Base-by-base conservation (phyloP, 2,329 filamentous ascomycete species). In the Lasiodiplodia theobromae region DNA sequence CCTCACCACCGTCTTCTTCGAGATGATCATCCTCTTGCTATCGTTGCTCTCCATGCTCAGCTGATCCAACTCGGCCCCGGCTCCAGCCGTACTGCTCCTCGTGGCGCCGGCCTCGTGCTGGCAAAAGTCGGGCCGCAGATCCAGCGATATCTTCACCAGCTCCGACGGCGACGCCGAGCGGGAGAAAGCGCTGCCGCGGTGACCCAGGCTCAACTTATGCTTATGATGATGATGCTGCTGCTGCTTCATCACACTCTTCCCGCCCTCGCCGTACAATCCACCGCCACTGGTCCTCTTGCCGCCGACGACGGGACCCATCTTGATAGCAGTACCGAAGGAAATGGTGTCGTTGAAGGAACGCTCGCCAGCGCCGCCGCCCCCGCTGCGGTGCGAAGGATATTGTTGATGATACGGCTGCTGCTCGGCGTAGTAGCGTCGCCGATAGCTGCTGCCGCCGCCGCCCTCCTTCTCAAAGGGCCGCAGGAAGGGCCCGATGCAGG, bases 401-500 rank as follows among this genome's bases (percentile, higher is more conserved):
- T 57, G 21, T 44, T 67, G 2, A 68, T 66, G 12, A 68, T 64
- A 12, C 69, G 66, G 14, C 70, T 51, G 14, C 70, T 51, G 1
- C 62, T 66, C 12, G 72, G 67, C 71, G 73, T 40, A 47, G 40
- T n/a, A 68, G 66, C 28, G 58, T 44, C 47, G 58, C 40, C 21
- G 47, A 66, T 23, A 68, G 62, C 16, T 25, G 21, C 21, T 66
- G 23, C n/a, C 16, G 34, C 8, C 38, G 37, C 23, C 70, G 25
- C 44, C 44, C 10, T 74, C 74, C 16, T 72, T 72, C 57, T 73
- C 73, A 64, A 78, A 78, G 7, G 76, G 77, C n/a, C 75, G 72
- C 21, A 78, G 68, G 51, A 78, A 77, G 8, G 76, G 76, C 0
- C 75, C 76, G 40, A 79, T 71, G 11, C 76, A 75, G 18, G 74